Evolutionary conservation across 2,329 filamentous ascomycete species (phyloP), one percentile per base, ranked within the genome.

Genomic region (Dactylellina sp.): DNA sequence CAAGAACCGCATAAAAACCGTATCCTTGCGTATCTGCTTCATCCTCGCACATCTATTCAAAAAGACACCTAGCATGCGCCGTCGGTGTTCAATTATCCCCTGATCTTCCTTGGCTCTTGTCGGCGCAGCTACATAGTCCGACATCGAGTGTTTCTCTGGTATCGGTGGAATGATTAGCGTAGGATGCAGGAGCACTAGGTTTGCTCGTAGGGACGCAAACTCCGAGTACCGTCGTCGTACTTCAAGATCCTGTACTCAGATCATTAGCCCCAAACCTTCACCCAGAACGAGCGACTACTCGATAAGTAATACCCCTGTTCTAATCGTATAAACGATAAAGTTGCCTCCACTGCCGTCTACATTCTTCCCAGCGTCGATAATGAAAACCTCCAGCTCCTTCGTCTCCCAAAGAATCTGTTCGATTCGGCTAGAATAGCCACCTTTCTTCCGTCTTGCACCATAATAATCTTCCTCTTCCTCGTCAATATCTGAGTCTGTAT

Each of bases 401-500:
- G 97, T 92, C 83, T 99, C 95, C 81, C 97, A 96, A 50, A 99
- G 88, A 71, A 97, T 94, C 84, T 99, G 95, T 83, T 99, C 94
- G 77, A 99, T 93, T 59, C 95, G 89, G 81, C 94, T 97, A 80
- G 95, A 91, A 79, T 99, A 99, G 25, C 91, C 92, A 22, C 92
- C 92, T 75, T 92, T 92, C 82, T 92, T 94, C 65, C 85, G 85
- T 72, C 85, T 84, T n/a, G 87, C 86, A 12, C 83, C 80, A 75
- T 83, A 82, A n/a, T 83, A 83, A 56, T 85, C 83, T 76, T 85
- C 82, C 50, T 86, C 84, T 63, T 88, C 86, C 76, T 89, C 86
- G 77, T 88, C 86, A 46, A 87, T 82, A 77, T 87, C 85, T 83
- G 76, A 85, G 82, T 52, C 85, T 84, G 65, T 88, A 40, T 75